Base-by-base conservation (phyloP, 2,329 filamentous ascomycete species). In the Anthostomella pinea region DNA sequence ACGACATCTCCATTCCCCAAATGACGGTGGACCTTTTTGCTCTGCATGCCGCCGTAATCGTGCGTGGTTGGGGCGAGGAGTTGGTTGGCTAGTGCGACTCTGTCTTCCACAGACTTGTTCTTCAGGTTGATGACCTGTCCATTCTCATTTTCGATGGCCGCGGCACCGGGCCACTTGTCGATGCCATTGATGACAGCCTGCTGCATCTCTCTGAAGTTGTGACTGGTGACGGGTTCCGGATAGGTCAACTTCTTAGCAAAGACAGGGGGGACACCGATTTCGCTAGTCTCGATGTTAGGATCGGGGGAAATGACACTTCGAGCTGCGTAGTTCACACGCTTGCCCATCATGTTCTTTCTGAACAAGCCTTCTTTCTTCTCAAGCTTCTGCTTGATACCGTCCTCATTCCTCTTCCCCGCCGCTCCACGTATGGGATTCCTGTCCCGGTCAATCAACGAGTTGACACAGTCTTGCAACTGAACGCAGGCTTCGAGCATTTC, bases 261-360 rank as follows among this genome's bases (percentile, higher is more conserved):
- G 10, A 97, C 93, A n/a, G 91, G 87, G 13, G 93, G 93, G 3
- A 98, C 91, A 62, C 93, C 93, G 49, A 98, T 97, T 66, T 98
- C 93, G 62, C 95, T 97, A 13, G 93, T 97, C 64, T 98, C 93
- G 55, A 98, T 95, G 58, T 97, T 98, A 3, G 93, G 93, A 59
- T 98, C 93, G 0, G 93, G 93, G 8, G 91, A 97, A 53, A 98
- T 98, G 61, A 98, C 93, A 75, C 87, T 95, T 62, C 93, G 85
- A 23, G 93, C 93, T 32, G 93, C 93, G 61, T 93, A 97, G 64
- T 98, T 97, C 67, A 98, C 93, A 71, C 93, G 89, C 73, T 98
- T 98, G 43, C 93, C 93, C 93, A 98, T 98, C 93, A 98, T 97
- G 66, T 98, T 96, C 72, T 95, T 97, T 54, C 93, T 78, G 72